Evolutionary conservation across 306 rosid genomes (phyloP).

Genomic region (Oxytropis ochrocephala): DNA sequence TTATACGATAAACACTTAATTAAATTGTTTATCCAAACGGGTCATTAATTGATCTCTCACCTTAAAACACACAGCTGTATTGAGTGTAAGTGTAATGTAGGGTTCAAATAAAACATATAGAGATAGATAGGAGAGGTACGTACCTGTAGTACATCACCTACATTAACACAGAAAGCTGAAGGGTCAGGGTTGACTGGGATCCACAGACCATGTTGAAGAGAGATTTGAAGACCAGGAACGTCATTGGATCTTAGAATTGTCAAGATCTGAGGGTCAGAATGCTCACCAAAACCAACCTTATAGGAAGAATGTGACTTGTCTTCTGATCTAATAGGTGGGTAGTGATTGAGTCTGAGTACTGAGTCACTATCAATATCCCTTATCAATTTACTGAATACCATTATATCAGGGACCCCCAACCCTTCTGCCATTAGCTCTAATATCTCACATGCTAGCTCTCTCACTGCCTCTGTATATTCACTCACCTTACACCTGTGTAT

Average conservation of each 20-base stretch:
- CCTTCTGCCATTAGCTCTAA: constrained; percentile 69
- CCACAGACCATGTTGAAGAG: constrained; percentile 52
- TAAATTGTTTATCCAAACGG: too few relatives aligned
- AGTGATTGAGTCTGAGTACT: constrained; percentile 75
- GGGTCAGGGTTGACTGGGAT: constrained; percentile 73
- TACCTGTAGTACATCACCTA: constrained; percentile 75
- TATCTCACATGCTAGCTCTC: constrained; percentile 60
- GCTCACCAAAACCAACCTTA: constrained; percentile 68
- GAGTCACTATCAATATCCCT: constrained; percentile 59
- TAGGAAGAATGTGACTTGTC: constrained; percentile 19
- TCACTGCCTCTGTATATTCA: constrained; percentile 47
- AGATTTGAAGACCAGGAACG: constrained; percentile 73
- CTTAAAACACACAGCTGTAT: too few relatives aligned
- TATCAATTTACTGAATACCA: constrained; percentile 50
- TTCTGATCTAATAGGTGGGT: constrained; percentile 34
- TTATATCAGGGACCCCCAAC: constrained; percentile 46
- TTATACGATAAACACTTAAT: too few relatives aligned
- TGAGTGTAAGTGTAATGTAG: too few relatives aligned
- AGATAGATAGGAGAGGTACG: not conserved
- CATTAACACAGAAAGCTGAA: constrained; percentile 60
- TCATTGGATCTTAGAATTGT: constrained; percentile 76
- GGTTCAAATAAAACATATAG: not conserved
- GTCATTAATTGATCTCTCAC: too few relatives aligned
- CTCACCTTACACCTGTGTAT: constrained; percentile 35
- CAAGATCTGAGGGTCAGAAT: constrained; percentile 87